These are phyloP conservation scores for Yamadazyma endophytica DNA, from an alignment of 805 yeast genomes.

Conservation along the genomic window DNA sequence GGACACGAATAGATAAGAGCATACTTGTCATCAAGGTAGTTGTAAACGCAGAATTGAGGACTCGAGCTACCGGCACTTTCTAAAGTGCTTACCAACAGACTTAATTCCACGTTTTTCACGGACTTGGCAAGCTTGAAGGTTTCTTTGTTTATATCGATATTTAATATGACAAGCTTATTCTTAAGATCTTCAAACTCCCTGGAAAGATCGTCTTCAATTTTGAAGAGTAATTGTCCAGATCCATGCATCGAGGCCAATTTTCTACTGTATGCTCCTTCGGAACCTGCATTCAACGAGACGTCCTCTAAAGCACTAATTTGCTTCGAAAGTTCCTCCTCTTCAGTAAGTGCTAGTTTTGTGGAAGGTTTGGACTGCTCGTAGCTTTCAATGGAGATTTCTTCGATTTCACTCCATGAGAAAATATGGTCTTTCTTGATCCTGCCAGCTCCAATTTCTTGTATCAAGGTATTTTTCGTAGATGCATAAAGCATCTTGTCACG, in stretches of 20 bases:
- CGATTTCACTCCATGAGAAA: conserved; percentile 51
- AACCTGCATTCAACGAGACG: conserved; percentile 16
- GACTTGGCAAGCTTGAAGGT: conserved; percentile 21
- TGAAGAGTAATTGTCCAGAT: conserved; percentile 17
- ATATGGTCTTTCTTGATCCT: conserved; percentile 38
- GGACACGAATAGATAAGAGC: conserved; percentile 87
- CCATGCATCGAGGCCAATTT: conserved; percentile 35
- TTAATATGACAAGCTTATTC: conserved; percentile 41
- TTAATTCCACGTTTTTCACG: conserved; percentile 14
- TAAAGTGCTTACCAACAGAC: conserved; percentile 18
- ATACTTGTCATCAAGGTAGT: conserved; percentile 29
- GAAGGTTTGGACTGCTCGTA: conserved; percentile 25
- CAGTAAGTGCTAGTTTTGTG: conserved; percentile 44
- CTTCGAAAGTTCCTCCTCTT: conserved; percentile 51
- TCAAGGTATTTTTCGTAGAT: conserved; percentile 73
- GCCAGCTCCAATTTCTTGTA: conserved; percentile 68
- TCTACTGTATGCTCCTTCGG: conserved; percentile 15
- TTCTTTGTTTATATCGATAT: conserved; percentile 50
- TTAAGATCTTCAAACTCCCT: conserved; percentile 16
- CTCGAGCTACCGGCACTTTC: conserved; percentile 10
- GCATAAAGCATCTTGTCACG: conserved; percentile 91
- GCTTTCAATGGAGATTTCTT: conserved; percentile 49
- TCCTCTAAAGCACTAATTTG: conserved; percentile 36
- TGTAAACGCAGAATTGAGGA: conserved; percentile 53
- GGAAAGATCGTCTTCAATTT: conserved; percentile 23